These are phyloP conservation scores for Torulaspora globosa DNA, from an alignment of 1,139 yeast species.

Conservation along the genomic window DNA sequence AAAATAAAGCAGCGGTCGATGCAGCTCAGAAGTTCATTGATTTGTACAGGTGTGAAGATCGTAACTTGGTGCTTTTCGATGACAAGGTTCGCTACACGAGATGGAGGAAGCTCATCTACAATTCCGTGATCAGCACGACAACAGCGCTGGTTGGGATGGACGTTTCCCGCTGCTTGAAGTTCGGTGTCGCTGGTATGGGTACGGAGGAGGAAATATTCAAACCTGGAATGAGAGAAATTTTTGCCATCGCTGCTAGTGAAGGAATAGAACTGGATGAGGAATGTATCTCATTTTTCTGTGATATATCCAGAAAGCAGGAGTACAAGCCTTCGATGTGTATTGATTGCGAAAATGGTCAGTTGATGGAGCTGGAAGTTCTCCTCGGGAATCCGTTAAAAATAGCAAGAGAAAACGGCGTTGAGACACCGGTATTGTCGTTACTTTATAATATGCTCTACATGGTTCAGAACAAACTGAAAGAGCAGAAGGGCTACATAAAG, in stretches of 20 bases:
- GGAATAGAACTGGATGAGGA: slow-evolving; percentile 41
- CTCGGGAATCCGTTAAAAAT: slow-evolving; percentile 54
- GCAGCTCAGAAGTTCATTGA: slow-evolving; percentile 40
- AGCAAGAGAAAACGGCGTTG: slow-evolving; percentile 41
- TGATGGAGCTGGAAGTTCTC: slow-evolving; percentile 55
- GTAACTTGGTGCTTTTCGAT: slow-evolving; percentile 40
- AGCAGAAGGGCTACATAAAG: slow-evolving; percentile 26
- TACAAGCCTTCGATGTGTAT: slow-evolving; percentile 61
- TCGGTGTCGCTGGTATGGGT: slow-evolving; percentile 35
- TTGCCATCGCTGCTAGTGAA: slow-evolving; percentile 50
- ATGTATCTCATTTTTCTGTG: slow-evolving; percentile 40
- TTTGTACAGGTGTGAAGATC: slow-evolving; percentile 40
- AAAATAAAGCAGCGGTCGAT: slow-evolving; percentile 23
- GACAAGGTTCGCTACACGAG: slow-evolving; percentile 47
- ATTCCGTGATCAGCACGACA: slow-evolving; percentile 52
- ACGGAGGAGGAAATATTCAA: slow-evolving; percentile 42
- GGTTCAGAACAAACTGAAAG: slow-evolving; percentile 38
- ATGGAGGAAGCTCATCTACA: slow-evolving; percentile 58
- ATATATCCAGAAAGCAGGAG: slow-evolving; percentile 44
- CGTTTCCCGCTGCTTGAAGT: slow-evolving; percentile 44
- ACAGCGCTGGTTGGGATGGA: slow-evolving; percentile 51
- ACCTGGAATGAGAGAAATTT: slow-evolving; percentile 53
- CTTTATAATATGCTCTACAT: slow-evolving; percentile 38
- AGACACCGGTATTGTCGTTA: slow-evolving; percentile 37
- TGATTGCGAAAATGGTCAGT: slow-evolving; percentile 48